Evolutionary conservation across 768 basidiomycete genomes (phyloP), one percentile per base, ranked within the genome.

Genomic region (Russula olivacea): DNA sequence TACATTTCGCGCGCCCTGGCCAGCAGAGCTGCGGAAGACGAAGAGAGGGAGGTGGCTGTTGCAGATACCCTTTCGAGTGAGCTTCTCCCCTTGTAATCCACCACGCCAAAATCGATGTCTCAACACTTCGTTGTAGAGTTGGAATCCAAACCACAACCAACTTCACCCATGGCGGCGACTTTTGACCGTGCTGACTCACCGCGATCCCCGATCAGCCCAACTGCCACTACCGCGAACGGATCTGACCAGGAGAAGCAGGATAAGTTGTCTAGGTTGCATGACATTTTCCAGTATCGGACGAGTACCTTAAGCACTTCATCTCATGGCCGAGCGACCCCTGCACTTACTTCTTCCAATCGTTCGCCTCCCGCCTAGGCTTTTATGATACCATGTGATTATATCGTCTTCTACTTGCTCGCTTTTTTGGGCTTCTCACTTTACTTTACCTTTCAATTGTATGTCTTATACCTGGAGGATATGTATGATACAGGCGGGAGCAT

Each of bases 1-100:
- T 96, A 96, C 70, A 91, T 95, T 69, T 89, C 85, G 38, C 84
- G 93, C 50, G 93, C 93, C 2, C 75, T 95, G 25, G 92, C 91
- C 0, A 93, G 85, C 71, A 81, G 92, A 59, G 91, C 90, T n/a
- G 86, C 88, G 11, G 90, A 93, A 69, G 92, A 94, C 68, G 81
- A 88, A 67, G 90, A 92, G 73, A 77, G 90, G 68, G 82, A 85
- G 56, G 85, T 83, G 34, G 89, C 86, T 9, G 89, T 92, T n/a
- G 83, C 88, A n/a, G 84, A 89, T 68, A 91, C 90, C 1, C 72
- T 93, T 47, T 88, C 87, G 4, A 89, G 91, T 93, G 70, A 68
- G 88, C 78, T 32, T 30, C 36, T 51, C 30, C 21, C 21, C 10
- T 55, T 25, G n/a, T 43, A n/a, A 10, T n/a, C 9, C 12, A 19